phyloP scores from a whole-genome alignment of 805 yeast genomes.

The Candida andamanensis region DNA sequence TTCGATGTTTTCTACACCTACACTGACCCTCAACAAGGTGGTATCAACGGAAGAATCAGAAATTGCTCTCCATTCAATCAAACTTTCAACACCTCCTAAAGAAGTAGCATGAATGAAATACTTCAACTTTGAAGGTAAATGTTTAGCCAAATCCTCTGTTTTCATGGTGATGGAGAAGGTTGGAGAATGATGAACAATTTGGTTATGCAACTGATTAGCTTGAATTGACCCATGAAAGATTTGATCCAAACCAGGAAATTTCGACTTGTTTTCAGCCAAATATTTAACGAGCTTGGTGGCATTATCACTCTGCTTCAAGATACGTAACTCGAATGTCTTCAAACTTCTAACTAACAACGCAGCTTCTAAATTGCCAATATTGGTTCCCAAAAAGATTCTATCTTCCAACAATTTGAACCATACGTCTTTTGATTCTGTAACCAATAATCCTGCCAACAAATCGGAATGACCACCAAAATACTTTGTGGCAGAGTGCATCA shows the following conservation, averaged over 20 bases:
- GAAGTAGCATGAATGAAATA: constrained; percentile 81
- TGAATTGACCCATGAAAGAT: constrained; percentile 77
- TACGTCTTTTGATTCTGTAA: constrained; percentile 51
- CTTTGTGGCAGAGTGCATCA: constrained; percentile 92
- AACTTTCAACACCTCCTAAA: constrained; percentile 85
- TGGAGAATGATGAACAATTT: constrained; percentile 64
- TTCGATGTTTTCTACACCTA: constrained; percentile 73
- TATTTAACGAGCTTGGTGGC: constrained; percentile 59
- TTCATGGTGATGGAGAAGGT: constrained; percentile 63
- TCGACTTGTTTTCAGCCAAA: constrained; percentile 44
- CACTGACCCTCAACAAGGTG: constrained; percentile 64
- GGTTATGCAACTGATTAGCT: constrained; percentile 56
- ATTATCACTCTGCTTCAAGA: constrained; percentile 57
- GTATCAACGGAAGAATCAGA: constrained; percentile 49
- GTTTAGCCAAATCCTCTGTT: constrained; percentile 50
- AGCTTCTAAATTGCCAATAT: constrained; percentile 71
- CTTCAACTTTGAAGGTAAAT: constrained; percentile 59
- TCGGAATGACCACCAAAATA: constrained; percentile 97
- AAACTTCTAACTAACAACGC: constrained; percentile 72
- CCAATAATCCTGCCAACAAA: constrained; percentile 73
- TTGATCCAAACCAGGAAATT: constrained; percentile 43
- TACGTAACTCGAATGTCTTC: constrained; percentile 73
- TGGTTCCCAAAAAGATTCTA: constrained; percentile 71
- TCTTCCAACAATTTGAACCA: constrained; percentile 50
- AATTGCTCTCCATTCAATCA: constrained; percentile 87